Evolutionary conservation across 805 yeast genomes (phyloP).

Genomic region (Priceomyces fermenticarens): DNA sequence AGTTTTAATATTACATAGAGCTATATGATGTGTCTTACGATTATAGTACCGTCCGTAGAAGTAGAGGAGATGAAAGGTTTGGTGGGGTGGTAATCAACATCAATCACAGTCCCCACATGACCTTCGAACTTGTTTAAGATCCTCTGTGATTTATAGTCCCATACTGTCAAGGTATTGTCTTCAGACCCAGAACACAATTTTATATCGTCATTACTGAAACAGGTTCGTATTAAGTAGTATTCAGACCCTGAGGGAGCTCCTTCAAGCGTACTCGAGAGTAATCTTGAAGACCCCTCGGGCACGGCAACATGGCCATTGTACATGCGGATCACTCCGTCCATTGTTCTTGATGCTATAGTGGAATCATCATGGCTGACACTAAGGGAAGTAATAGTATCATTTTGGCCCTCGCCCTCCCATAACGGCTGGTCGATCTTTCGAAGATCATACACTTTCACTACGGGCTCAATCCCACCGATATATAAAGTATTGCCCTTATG

Average conservation of each 20-base stretch:
- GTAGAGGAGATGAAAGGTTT: constrained; percentile 42
- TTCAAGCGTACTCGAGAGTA: constrained; percentile 47
- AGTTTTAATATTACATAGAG: constrained; percentile 11
- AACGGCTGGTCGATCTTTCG: constrained; percentile 38
- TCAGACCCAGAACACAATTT: constrained; percentile 57
- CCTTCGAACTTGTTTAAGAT: constrained; percentile 52
- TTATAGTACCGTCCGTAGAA: constrained; percentile 55
- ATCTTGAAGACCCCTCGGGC: constrained; percentile 36
- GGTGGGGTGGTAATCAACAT: constrained; percentile 52
- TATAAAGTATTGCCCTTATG: constrained; percentile 43
- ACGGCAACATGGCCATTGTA: constrained; percentile 52
- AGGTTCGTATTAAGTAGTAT: constrained; percentile 47
- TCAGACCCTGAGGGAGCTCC: constrained; percentile 59
- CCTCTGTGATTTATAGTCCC: constrained; percentile 56
- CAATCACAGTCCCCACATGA: constrained; percentile 60
- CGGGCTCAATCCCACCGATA: constrained; percentile 68
- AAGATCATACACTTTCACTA: constrained; percentile 57
- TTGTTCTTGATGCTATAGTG: constrained; percentile 47
- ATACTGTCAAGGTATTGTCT: constrained; percentile 54
- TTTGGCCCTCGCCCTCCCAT: constrained; percentile 45
- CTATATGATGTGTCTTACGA: constrained; percentile 39
- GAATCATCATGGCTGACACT: constrained; percentile 47
- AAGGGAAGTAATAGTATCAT: constrained; percentile 57
- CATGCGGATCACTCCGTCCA: constrained; percentile 55
- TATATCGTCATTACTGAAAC: constrained; percentile 41